Evolutionary conservation across 768 basidiomycete genomes (phyloP).

Genomic region (Antrodiella citrinella): DNA sequence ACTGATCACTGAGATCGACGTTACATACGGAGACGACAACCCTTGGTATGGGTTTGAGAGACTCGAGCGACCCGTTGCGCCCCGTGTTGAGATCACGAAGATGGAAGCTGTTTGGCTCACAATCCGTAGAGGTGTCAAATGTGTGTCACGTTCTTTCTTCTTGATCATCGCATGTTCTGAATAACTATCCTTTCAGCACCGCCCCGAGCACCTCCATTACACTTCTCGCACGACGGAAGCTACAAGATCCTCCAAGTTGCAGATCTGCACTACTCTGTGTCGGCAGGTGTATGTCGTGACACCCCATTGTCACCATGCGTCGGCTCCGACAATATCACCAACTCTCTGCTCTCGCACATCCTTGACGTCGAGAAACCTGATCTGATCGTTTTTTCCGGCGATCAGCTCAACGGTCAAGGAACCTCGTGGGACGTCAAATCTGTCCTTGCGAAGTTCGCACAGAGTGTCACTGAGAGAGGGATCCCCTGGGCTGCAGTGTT

Average conservation of each 20-base stretch:
- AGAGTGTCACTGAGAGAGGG: conserved; percentile 59
- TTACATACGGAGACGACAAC: conserved; percentile 76
- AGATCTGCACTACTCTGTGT: conserved; percentile 88
- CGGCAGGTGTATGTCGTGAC: conserved; percentile 70
- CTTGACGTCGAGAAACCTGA: conserved; percentile 84
- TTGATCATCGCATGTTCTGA: not conserved
- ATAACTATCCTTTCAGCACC: too few relatives aligned
- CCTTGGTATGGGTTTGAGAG: conserved; percentile 86
- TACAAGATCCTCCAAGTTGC: conserved; percentile 91
- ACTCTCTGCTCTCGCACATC: conserved; percentile 57
- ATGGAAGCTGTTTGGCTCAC: conserved; percentile 55
- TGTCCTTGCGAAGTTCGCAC: conserved; percentile 83
- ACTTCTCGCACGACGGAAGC: conserved; percentile 74
- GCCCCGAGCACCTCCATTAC: conserved; percentile 68
- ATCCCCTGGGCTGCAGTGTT: conserved; percentile 92
- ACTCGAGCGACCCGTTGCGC: conserved; percentile 51
- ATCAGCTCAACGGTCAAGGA: conserved; percentile 89
- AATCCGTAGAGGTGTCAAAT: conserved; percentile 63
- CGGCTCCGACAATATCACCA: conserved; percentile 73
- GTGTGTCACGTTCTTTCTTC: conserved; percentile 32
- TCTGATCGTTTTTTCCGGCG: conserved; percentile 86
- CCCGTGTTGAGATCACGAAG: conserved; percentile 27
- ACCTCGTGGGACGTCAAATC: conserved; percentile 86
- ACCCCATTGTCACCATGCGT: conserved; percentile 43
- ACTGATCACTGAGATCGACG: conserved; percentile 87